Conservation (phyloP, 345 rosid species). For the Cardamine occulta region DNA sequence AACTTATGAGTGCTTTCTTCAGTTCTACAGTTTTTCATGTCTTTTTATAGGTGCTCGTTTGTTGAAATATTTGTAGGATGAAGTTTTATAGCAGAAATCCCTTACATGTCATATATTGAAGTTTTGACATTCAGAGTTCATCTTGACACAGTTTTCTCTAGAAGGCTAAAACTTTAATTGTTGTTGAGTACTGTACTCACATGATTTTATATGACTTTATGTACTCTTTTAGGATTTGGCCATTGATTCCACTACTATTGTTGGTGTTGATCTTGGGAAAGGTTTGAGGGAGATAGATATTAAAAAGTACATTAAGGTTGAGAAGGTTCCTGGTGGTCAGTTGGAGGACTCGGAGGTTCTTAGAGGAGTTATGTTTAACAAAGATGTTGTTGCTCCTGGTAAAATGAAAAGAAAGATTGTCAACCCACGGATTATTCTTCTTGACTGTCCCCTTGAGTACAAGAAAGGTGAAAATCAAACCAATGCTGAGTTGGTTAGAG, state of each 20-base stretch:
- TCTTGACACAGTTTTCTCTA: not conserved
- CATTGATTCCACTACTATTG: conserved; percentile 79
- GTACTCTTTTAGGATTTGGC: conserved; percentile 74
- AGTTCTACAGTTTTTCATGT: not conserved
- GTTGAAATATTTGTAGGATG: not conserved
- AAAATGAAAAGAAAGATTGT: conserved; percentile 94
- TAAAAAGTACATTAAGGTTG: conserved; percentile 87
- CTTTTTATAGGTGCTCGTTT: not conserved
- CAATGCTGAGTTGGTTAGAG: conserved; percentile 85
- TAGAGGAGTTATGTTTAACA: conserved; percentile 93
- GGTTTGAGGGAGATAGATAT: conserved; percentile 93
- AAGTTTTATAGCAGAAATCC: not conserved
- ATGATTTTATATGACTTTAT: conserved; percentile 3
- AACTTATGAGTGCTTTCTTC: not conserved
- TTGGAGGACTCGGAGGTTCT: conserved; percentile 90
- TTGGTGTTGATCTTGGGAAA: conserved; percentile 95
- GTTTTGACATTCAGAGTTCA: not conserved
- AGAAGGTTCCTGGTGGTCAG: conserved; percentile 97
- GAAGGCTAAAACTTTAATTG: not conserved
- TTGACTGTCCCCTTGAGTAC: conserved; percentile 93
- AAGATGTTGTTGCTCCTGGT: conserved; percentile 93
- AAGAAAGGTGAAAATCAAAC: conserved; percentile 99
- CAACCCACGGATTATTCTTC: conserved; percentile 84
- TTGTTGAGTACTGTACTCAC: conserved; percentile 1
- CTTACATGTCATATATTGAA: not conserved